Percentiles rank a stretch among this genome's conserved stretches.
phyloP scores from a whole-genome alignment of 257 asterid genomes.

The Sherardia arvensis region DNA sequence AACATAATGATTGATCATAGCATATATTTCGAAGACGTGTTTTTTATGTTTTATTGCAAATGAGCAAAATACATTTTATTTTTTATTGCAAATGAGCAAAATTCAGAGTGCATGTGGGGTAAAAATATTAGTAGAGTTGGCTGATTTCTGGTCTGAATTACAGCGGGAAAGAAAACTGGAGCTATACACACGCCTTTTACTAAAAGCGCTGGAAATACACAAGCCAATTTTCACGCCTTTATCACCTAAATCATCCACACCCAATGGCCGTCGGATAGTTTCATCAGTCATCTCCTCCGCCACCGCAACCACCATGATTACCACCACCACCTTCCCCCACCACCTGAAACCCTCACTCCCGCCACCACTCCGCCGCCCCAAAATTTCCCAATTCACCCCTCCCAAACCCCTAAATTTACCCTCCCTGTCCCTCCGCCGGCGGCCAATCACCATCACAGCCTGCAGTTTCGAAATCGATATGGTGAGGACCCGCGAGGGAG shows the following conservation, averaged over 20 bases:
- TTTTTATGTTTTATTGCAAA: too few species aligned
- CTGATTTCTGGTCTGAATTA: neutral
- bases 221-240: neutral
- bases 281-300: neutral
- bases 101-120: too few species aligned
- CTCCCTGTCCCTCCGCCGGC: conserved; percentile 8
- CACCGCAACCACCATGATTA: conserved; percentile 22
- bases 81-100: too few species aligned
- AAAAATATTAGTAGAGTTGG: too few species aligned
- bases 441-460: conserved; percentile 27
- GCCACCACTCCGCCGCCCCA: conserved; percentile 10
- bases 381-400: conserved; percentile 7
- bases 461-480: conserved; percentile 63
- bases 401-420: conserved; percentile 9
- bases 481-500: conserved; percentile 55
- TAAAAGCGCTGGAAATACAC: neutral
- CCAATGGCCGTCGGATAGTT: neutral
- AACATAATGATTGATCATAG: too few species aligned
- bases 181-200: neutral
- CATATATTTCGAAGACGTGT: too few species aligned
- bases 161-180: neutral
- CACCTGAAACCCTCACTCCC: conserved; percentile 21
- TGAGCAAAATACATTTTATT: too few species aligned
- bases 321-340: conserved; percentile 25
- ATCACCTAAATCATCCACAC: neutral